Conservation (phyloP, 495 filamentous ascomycete genomes). For the Mycothermus thermophilus region DNA sequence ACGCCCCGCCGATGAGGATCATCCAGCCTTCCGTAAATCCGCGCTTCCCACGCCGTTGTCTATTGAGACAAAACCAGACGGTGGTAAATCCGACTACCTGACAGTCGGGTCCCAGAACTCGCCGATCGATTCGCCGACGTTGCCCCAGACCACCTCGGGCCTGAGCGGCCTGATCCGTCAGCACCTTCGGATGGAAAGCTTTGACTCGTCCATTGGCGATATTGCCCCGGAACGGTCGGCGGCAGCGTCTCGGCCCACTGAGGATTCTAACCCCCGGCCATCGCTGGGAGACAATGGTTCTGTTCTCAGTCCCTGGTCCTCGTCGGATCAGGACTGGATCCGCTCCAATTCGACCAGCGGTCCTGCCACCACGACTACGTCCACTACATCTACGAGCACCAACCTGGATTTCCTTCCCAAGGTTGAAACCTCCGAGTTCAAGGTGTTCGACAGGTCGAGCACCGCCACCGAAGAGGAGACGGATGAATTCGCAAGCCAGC, state of each 20-base stretch:
- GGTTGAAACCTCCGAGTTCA: constrained; percentile 16
- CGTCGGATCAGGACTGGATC: constrained; percentile 36
- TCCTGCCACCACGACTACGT: constrained; percentile 17
- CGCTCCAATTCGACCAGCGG: constrained; percentile 18
- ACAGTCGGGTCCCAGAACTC: too few species aligned
- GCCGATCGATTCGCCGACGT: constrained; percentile 61
- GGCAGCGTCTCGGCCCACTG: constrained; percentile 28
- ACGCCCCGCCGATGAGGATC: constrained; percentile 31
- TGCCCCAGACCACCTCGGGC: constrained; percentile 53
- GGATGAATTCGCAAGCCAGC: constrained; percentile 67
- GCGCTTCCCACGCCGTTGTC: constrained; percentile 24
- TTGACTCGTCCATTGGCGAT: constrained; percentile 62
- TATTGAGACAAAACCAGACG: too few species aligned
- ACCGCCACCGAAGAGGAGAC: constrained; percentile 37
- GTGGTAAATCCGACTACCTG: too few species aligned
- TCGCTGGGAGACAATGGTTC: constrained; percentile 14
- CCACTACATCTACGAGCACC: too few species aligned
- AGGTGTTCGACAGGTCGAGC: constrained; percentile 18
- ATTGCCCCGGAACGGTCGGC: constrained; percentile 13
- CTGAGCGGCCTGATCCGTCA: constrained; percentile 73
- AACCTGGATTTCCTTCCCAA: constrained; percentile 5
- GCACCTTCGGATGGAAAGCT: constrained; percentile 74
- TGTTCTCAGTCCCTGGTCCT: constrained; percentile 40
- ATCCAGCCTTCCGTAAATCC: constrained; percentile 32
- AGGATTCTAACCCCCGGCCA: constrained; percentile 11